Evolutionary conservation across 1,284 basidiomycete genomes (phyloP).

Genomic region (Irpex rosettiformis): DNA sequence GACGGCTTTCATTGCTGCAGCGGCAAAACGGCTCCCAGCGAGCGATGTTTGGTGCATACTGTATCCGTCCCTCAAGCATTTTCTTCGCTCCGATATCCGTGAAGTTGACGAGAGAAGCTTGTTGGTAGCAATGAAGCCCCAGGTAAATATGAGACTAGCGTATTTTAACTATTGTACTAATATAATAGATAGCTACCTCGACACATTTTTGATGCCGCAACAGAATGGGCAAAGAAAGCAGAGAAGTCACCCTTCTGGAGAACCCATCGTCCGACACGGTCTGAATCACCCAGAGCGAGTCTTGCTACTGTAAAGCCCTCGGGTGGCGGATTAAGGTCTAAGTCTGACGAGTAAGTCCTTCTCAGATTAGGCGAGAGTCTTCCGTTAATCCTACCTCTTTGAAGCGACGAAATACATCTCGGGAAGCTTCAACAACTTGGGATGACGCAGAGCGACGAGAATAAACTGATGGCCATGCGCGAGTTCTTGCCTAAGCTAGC

Average conservation of each 20-base stretch:
- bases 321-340: conserved; percentile 45
- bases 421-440: conserved; percentile 77
- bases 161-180: neutral
- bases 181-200: conserved; percentile 58
- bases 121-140: conserved; percentile 70
- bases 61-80: conserved; percentile 86
- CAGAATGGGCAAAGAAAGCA: conserved; percentile 83
- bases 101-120: conserved; percentile 75
- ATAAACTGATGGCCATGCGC: conserved; percentile 79
- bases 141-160: conserved; percentile 47
- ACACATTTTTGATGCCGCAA: conserved; percentile 81
- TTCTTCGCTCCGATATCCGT: conserved; percentile 84
- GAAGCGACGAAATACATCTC: conserved; percentile 74
- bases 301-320: conserved; percentile 58
- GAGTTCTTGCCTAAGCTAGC: conserved; percentile 88
- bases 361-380: neutral
- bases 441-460: conserved; percentile 76
- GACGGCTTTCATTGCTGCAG: conserved; percentile 82
- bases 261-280: conserved; percentile 46
- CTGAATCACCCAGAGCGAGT: conserved; percentile 67
- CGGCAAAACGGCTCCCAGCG: conserved; percentile 72
- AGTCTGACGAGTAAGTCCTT: conserved; percentile 66
- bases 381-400: conserved; percentile 12
- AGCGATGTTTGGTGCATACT: conserved; percentile 97
- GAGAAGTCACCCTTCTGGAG: conserved; percentile 79